Percentiles rank a stretch among this genome's conserved stretches.
These are phyloP conservation scores for Vinca minor DNA, from an alignment of 257 asterid species.

Conservation along the genomic window DNA sequence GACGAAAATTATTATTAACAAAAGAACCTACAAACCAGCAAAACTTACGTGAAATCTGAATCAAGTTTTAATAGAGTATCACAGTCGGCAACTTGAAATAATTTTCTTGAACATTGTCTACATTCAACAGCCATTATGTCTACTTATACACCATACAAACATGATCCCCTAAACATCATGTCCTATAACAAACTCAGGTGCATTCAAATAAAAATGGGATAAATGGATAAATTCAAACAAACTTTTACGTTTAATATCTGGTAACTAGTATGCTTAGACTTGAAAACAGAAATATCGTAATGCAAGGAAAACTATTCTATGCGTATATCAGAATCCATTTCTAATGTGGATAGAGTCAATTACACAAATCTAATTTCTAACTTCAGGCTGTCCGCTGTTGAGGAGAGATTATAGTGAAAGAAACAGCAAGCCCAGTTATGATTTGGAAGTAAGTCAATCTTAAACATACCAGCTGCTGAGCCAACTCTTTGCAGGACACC, in stretches of 20 bases:
- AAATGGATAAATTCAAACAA: neutral
- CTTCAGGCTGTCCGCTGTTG: too few relatives aligned
- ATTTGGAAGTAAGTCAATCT: neutral
- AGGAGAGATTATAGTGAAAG: neutral
- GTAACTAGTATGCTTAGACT: neutral
- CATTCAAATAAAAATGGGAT: neutral
- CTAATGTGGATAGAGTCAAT: neutral
- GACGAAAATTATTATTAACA: neutral
- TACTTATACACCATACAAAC: neutral
- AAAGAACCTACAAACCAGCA: constrained; percentile 5
- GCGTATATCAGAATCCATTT: neutral
- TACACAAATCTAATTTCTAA: neutral
- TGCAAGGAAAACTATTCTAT: neutral
- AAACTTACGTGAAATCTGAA: neutral
- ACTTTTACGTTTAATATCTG: neutral
- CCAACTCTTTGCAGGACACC: constrained; percentile 87
- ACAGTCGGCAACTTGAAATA: neutral
- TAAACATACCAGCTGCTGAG: constrained; percentile 79
- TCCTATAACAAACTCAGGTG: neutral
- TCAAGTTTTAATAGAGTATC: neutral
- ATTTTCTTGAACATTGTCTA: neutral
- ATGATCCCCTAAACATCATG: neutral
- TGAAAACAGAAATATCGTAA: neutral
- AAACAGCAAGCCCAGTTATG: neutral
- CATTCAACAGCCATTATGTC: neutral